These are phyloP conservation scores for Wallacemonas sp. DNA, from an alignment of 208 protist species.

Conservation along the genomic window DNA sequence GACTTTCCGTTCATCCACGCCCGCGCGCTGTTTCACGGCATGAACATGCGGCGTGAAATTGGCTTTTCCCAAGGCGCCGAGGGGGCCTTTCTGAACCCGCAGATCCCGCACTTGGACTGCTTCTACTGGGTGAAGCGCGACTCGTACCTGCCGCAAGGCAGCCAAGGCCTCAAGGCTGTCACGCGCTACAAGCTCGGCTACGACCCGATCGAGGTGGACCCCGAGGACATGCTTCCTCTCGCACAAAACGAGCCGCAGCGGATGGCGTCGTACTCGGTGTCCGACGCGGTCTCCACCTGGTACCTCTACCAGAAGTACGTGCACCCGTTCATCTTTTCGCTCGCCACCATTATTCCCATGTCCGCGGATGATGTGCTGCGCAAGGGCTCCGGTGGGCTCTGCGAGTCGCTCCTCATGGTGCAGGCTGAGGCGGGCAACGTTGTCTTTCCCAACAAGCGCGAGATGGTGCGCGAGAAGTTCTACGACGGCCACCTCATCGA, in stretches of 20 bases:
- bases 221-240: slow-evolving; percentile 99
- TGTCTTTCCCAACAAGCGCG: slow-evolving; percentile 99
- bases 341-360: slow-evolving; percentile 99
- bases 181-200: slow-evolving; percentile 99
- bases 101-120: slow-evolving; percentile 97
- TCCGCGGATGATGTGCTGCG: slow-evolving; percentile 98
- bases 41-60: slow-evolving; percentile 90
- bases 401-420: slow-evolving; percentile 99
- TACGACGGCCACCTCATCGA: slow-evolving; percentile 98
- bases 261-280: slow-evolving; percentile 99
- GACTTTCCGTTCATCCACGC: slow-evolving; percentile 99
- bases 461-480: slow-evolving; percentile 86
- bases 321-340: slow-evolving; percentile 99
- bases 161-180: slow-evolving; percentile 97
- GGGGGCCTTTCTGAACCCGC: slow-evolving; percentile 95
- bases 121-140: slow-evolving; percentile 99
- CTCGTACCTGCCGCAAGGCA: slow-evolving; percentile 99
- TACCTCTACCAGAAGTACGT: slow-evolving; percentile 99
- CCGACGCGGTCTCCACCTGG: slow-evolving; percentile 99
- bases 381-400: slow-evolving; percentile 99
- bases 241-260: slow-evolving; percentile 95
- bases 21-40: slow-evolving; percentile 79
- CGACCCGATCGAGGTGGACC: slow-evolving; percentile 99
- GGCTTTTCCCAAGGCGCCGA: slow-evolving; percentile 82
- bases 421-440: slow-evolving; percentile 98